Conservation (phyloP, 495 filamentous ascomycete genomes). For the Penicillium simplicissimum region DNA sequence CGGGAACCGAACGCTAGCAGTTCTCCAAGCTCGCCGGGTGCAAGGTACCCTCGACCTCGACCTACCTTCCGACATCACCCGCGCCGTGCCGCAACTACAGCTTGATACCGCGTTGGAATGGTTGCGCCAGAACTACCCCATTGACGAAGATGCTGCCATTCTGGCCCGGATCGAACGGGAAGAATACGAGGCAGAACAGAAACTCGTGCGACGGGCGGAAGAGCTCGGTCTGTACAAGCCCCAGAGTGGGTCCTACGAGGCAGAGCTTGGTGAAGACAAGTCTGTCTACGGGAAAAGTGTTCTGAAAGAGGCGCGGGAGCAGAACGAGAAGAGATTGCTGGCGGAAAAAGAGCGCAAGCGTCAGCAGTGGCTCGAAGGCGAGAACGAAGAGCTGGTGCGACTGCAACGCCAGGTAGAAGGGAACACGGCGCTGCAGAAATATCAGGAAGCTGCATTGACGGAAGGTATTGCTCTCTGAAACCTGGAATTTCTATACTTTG, state of each 20-base stretch:
- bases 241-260: slow-evolving; percentile 45
- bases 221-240: slow-evolving; percentile 53
- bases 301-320: slow-evolving; percentile 49
- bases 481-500: not conserved
- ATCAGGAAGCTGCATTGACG: slow-evolving; percentile 37
- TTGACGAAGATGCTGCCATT: slow-evolving; percentile 74
- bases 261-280: slow-evolving; percentile 42
- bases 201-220: slow-evolving; percentile 46
- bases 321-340: slow-evolving; percentile 47
- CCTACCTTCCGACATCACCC: slow-evolving; percentile 45
- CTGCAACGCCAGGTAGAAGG: slow-evolving; percentile 40
- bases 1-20: slow-evolving; percentile 66
- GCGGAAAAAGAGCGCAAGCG: slow-evolving; percentile 51
- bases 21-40: slow-evolving; percentile 73
- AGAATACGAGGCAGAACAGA: slow-evolving; percentile 42
- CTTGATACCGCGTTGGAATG: slow-evolving; percentile 60
- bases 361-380: slow-evolving; percentile 46
- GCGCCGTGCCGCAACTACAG: slow-evolving; percentile 35
- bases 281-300: slow-evolving; percentile 47
- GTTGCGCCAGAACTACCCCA: slow-evolving; percentile 64
- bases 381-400: slow-evolving; percentile 42
- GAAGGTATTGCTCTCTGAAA: slow-evolving; percentile 31
- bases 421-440: slow-evolving; percentile 54
- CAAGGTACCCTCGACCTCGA: slow-evolving; percentile 69
- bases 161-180: slow-evolving; percentile 63